These are phyloP conservation scores for Phoenix dactylifera DNA, from an alignment of 176 grass and related monocot species.

Conservation along the genomic window DNA sequence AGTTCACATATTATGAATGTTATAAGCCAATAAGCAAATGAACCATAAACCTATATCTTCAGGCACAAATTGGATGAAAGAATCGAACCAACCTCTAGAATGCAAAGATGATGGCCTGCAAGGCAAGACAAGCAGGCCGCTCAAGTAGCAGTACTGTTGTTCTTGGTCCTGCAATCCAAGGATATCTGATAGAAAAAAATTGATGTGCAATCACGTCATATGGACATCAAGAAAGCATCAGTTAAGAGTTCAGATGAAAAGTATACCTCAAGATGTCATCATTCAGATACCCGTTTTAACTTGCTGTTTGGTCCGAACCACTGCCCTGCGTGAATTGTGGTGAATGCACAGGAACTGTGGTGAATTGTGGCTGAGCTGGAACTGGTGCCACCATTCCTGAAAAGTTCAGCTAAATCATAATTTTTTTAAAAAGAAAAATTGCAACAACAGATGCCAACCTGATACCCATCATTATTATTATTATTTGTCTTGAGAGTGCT, in stretches of 20 bases:
- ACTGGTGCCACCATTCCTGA: constrained; percentile 26
- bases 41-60: no score
- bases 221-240: neutral
- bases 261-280: constrained; percentile 30
- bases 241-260: neutral
- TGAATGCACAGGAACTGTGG: constrained; percentile 30
- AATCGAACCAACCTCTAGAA: constrained; percentile 39
- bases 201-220: constrained; percentile 8
- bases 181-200: constrained; percentile 20
- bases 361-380: constrained; percentile 41
- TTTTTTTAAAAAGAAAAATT: no score
- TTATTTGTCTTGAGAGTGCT: no score
- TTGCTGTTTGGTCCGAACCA: constrained; percentile 41
- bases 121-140: constrained; percentile 50
- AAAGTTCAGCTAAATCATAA: no score
- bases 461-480: no score
- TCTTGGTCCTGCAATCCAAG: constrained; percentile 61
- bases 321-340: constrained; percentile 46
- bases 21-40: no score
- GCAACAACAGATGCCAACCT: no score
- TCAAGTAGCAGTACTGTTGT: constrained; percentile 48
- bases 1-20: no score
- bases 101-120: constrained; percentile 54
- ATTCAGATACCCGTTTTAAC: constrained; percentile 28
- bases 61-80: no score